These are phyloP conservation scores for Naganishia vaughanmartiniae DNA, from an alignment of 768 basidiomycete species.

Conservation along the genomic window DNA sequence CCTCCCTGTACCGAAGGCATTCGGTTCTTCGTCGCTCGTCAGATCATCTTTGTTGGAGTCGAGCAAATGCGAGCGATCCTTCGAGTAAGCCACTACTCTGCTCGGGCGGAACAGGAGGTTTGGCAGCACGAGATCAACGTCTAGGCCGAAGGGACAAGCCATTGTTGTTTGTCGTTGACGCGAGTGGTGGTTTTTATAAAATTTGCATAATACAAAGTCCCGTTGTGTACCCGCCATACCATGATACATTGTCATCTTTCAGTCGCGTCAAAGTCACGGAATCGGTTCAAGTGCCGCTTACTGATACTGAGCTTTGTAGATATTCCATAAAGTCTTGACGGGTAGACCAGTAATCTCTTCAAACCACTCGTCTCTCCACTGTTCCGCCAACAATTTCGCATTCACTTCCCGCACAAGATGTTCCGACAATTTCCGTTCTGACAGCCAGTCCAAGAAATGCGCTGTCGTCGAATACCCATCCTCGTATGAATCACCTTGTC, in stretches of 20 bases:
- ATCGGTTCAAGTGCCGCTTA: not conserved
- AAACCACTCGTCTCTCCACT: slow-evolving; percentile 34
- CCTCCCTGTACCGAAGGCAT: slow-evolving; percentile 40
- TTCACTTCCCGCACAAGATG: slow-evolving; percentile 8
- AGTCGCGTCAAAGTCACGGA: not conserved
- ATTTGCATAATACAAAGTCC: not conserved
- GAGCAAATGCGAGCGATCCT: slow-evolving; percentile 36
- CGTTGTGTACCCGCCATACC: not conserved
- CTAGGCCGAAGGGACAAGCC: not conserved
- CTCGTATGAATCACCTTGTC: slow-evolving; percentile 35
- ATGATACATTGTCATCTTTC: not conserved
- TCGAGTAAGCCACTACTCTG: slow-evolving; percentile 31
- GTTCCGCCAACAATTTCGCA: slow-evolving; percentile 30
- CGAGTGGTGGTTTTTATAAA: not conserved
- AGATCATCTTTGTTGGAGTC: slow-evolving; percentile 36
- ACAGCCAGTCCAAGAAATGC: slow-evolving; percentile 30
- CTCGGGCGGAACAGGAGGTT: slow-evolving; percentile 36
- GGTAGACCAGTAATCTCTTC: slow-evolving; percentile 11
- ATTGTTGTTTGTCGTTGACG: not conserved
- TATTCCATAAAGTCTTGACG: slow-evolving; percentile 4
- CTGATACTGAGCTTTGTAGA: slow-evolving; percentile 17
- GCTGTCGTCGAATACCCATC: slow-evolving; percentile 38
- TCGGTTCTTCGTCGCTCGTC: slow-evolving; percentile 38
- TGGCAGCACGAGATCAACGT: slow-evolving; percentile 40
- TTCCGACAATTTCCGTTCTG: slow-evolving; percentile 2